Evolutionary conservation across 176 grass and related monocot species (phyloP).

Genomic region (Coix lacrymajobi): DNA sequence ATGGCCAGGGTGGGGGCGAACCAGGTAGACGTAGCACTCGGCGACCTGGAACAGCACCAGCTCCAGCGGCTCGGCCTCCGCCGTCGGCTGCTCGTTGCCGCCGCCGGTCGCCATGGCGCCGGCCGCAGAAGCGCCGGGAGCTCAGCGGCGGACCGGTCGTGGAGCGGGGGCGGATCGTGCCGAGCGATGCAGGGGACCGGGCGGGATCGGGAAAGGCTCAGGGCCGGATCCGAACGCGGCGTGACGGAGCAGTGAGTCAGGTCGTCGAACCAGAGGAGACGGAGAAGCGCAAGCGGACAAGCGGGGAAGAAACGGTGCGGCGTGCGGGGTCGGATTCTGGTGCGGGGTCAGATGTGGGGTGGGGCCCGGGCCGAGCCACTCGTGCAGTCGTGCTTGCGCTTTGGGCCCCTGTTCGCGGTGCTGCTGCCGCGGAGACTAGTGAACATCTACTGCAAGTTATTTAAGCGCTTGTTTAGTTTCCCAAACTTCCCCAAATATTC

Average conservation of each 20-base stretch:
- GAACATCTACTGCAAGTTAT: too few relatives aligned
- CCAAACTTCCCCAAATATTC: too few relatives aligned
- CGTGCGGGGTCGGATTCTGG: background rate
- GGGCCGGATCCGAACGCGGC: conserved; percentile 13
- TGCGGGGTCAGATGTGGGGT: too few relatives aligned
- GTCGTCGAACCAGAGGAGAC: background rate
- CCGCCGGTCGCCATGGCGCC: conserved; percentile 37
- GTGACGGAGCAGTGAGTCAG: background rate
- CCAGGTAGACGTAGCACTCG: conserved; percentile 99
- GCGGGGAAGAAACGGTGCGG: background rate
- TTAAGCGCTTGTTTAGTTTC: too few relatives aligned
- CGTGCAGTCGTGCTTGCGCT: too few relatives aligned
- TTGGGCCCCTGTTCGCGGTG: too few relatives aligned
- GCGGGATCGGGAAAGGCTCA: background rate
- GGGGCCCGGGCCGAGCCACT: too few relatives aligned
- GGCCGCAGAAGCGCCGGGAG: background rate
- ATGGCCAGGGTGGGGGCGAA: conserved; percentile 4
- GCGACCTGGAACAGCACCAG: conserved; percentile 83
- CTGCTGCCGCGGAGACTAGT: too few relatives aligned
- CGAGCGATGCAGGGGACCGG: background rate
- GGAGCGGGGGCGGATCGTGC: background rate
- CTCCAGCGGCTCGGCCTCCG: conserved; percentile 56
- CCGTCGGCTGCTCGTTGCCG: conserved; percentile 21
- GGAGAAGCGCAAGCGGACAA: too few relatives aligned
- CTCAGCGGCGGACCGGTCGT: background rate